Base-by-base conservation (phyloP, 129 eudicot genomes). In the Lonicera japonica region DNA sequence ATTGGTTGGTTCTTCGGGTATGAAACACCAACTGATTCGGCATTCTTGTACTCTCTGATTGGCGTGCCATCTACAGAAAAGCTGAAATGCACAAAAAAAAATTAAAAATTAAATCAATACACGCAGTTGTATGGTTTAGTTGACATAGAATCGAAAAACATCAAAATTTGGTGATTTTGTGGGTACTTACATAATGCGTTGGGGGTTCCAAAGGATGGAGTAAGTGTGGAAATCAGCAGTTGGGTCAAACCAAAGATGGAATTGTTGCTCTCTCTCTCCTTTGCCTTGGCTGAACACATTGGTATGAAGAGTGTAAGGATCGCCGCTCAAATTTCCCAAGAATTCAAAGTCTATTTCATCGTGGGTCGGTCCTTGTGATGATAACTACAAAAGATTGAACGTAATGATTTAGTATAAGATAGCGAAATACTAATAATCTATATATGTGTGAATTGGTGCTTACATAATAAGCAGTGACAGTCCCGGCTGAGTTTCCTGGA, bases 1-100 rank as follows among this genome's bases (percentile, higher is more conserved):
- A 82, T 79, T 0, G 86, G 57, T 52, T 86, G 95, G 54, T 54
- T 41, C 16, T 77, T 82, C 0, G 95, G 95, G 52, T 76, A 86
- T n/a, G 81, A 59, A 0, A 86, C 86, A 0, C 89, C 89, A 0
- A 73, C 22, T 0, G 85, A 74, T 60, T 86, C 88, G 0, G 78
- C 61, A 41, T 86, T 86, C 77, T 82, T 82, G 75, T 53, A 86
- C 73, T 76, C 83, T 61, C 95, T 79, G 12, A 86, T 79, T 0
- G 95, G 95, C 5, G 88, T 86, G 12, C 75, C 95, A 68, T 86
- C 95, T 25, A 86, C 89, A 0, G 81, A 85, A 48, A 85, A 85
- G 8, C 88, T 86, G 73, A 38, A 58, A 45, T 22, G n/a, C 4
- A 0, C 23, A 20, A 4, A 50, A 5, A 38, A 5, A 61, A 19